Base-by-base conservation (phyloP, 73 alveolate species). In the Halteria grandinella region DNA sequence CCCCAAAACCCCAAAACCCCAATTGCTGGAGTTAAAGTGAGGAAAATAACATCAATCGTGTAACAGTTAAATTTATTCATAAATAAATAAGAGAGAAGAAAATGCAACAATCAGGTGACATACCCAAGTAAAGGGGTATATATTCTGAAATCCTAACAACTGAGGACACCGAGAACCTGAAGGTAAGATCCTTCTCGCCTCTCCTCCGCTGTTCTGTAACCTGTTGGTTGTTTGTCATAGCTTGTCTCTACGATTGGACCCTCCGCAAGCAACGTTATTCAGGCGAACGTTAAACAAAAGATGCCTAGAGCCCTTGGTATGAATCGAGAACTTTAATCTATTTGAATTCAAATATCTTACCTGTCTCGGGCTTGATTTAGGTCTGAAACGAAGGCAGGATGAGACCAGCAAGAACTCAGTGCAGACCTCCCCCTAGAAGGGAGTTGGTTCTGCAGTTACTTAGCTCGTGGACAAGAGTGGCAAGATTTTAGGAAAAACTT, bases 51-150 rank as follows among this genome's bases (percentile, higher is more conserved):
- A n/a, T n/a, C n/a, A n/a, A n/a, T n/a, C n/a, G n/a, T n/a, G n/a
- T n/a, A n/a, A n/a, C n/a, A n/a, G n/a, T n/a, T n/a, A n/a, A n/a
- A n/a, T n/a, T n/a, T n/a, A n/a, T n/a, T n/a, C n/a, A n/a, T n/a
- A n/a, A n/a, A n/a, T n/a, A n/a, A n/a, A n/a, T n/a, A n/a, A n/a
- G n/a, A n/a, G n/a, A 39, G 32, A 57, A 66, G 63, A 66, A 66
- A 66, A 3, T 39, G 39, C 36, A 12, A 43, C 69, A 51, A 66
- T 51, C 69, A 57, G 52, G 76, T 45, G 69, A 73, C 36, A 63
- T 43, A 41, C 90, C 90, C 41, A 87, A 75, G 64, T 73, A 87
- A 72, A 59, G 95, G 54, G 95, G 95, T 47, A 76, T 87, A 39
- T 87, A 39, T 77, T 81, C 91, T 0, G 95, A 87, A 55, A 87